Percentiles rank a stretch among this genome's conserved stretches.
Evolutionary conservation across 495 filamentous ascomycete species (phyloP).

Genomic region (Penicillium chermesinum): DNA sequence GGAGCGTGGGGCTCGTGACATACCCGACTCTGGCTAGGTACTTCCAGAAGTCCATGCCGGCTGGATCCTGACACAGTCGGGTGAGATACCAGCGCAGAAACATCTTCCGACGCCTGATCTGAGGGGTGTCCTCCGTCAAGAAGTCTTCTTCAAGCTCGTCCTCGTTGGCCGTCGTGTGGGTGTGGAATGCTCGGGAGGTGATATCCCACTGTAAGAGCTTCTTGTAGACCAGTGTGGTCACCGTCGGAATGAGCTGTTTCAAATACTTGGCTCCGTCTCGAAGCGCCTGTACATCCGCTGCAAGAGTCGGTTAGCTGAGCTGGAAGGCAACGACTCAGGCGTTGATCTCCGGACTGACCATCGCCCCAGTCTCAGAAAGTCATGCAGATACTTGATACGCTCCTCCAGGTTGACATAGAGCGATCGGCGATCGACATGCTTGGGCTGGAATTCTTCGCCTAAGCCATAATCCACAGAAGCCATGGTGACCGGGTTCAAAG

Average conservation of each 20-base stretch:
- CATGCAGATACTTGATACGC: constrained; percentile 63
- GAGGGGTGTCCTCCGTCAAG: constrained; percentile 58
- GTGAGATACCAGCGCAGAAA: constrained; percentile 67
- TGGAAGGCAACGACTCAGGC: not conserved
- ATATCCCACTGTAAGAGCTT: constrained; percentile 72
- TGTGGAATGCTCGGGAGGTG: constrained; percentile 65
- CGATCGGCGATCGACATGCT: constrained; percentile 62
- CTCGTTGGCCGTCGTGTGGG: constrained; percentile 58
- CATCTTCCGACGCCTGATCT: constrained; percentile 70
- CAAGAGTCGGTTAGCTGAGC: not conserved
- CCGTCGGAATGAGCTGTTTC: constrained; percentile 63
- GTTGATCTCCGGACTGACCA: constrained; percentile 41
- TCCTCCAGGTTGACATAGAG: constrained; percentile 63
- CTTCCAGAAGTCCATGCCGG: constrained; percentile 69
- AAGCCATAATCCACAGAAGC: constrained; percentile 12
- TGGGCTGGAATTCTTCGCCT: constrained; percentile 19
- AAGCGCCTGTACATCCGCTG: constrained; percentile 66
- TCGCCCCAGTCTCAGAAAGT: constrained; percentile 68
- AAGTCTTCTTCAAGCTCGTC: constrained; percentile 53
- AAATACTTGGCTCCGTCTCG: constrained; percentile 63
- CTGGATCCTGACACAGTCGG: constrained; percentile 65
- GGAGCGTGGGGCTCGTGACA: too few relatives aligned
- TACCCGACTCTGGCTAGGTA: constrained; percentile 73
- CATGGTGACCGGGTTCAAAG: not conserved
- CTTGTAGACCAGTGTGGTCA: constrained; percentile 68